Base-by-base conservation (phyloP, 768 basidiomycete species). In the Leucocoprinus birnbaumii region DNA sequence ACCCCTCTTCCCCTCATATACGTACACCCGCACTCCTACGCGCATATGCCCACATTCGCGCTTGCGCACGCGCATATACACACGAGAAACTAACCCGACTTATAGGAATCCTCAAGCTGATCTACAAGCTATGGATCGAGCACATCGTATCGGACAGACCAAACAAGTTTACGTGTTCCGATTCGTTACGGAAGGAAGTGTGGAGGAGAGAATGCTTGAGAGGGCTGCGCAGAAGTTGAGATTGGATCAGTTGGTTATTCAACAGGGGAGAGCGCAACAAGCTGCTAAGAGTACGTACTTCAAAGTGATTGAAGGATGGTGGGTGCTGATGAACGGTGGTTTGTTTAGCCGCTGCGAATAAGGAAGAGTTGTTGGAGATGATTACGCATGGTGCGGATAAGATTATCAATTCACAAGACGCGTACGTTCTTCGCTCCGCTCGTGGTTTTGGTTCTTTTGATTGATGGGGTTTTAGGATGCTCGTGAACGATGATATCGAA, bases 91-190 rank as follows among this genome's bases (percentile, higher is more conserved):
- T 13, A 44, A 19, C n/a, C n/a, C n/a, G n/a, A n/a, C n/a, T 10
- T 27, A n/a, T 60, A 93, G 89, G 94, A 99, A 98, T 68, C 96
- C 97, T 1, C 97, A 99, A 73, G 97, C 96, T 2, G 97, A 99
- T 75, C 71, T 99, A 44, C 97, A 99, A 68, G 97, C 97, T 3
- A 98, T 97, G 96, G 94, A 98, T 65, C 90, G 94, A 55, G 95
- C 95, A 0, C 94, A 96, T 73, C 90, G 94, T 54, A 96, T 96
- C 58, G 94, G 94, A 2, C 94, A 98, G 72, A 96, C 91, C 43
- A 98, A 96, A 72, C 94, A 98, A 70, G 95, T 97, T 18, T 95
- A 94, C 63, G 95, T 97, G 3, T 98, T 92, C 76, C 77, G 95
- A n/a, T 96, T 97, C 69, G 88, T 97, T 62, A 96, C 95, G 0